These are phyloP conservation scores for Tolypocladium pustulatum DNA, from an alignment of 2,329 filamentous ascomycete species.

Conservation along the genomic window DNA sequence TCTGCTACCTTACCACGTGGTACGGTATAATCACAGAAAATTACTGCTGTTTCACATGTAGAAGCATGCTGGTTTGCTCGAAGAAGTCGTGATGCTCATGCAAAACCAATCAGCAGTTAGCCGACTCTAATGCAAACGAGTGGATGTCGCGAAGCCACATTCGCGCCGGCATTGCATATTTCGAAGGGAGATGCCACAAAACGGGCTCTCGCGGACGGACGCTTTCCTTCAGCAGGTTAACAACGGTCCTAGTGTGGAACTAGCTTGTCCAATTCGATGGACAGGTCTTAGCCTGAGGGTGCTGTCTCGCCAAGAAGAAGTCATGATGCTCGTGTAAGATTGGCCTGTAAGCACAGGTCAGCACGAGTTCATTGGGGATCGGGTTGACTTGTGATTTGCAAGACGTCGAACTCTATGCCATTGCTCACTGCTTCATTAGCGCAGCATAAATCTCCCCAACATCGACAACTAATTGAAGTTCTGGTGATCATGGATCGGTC, in stretches of 20 bases:
- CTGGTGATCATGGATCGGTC: too few relatives aligned
- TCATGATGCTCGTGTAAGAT: constrained; percentile 53
- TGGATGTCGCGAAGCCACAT: constrained; percentile 83
- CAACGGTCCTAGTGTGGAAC: constrained; percentile 73
- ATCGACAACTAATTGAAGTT: constrained; percentile 70
- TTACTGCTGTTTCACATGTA: too few relatives aligned
- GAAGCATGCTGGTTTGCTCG: too few relatives aligned
- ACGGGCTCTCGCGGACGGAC: constrained; percentile 63
- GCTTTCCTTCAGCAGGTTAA: constrained; percentile 78
- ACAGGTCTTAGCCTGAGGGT: constrained; percentile 42
- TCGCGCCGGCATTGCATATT: constrained; percentile 82
- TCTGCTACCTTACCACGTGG: too few relatives aligned
- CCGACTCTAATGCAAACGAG: too few relatives aligned
- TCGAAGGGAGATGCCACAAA: constrained; percentile 58
- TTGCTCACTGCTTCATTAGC: constrained; percentile 49
- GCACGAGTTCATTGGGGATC: too few relatives aligned
- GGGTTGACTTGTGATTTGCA: too few relatives aligned
- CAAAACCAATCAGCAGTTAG: too few relatives aligned
- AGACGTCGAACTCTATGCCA: too few relatives aligned
- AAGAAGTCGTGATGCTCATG: too few relatives aligned
- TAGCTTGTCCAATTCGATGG: neutral
- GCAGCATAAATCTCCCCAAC: constrained; percentile 78
- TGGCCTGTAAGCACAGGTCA: neutral
- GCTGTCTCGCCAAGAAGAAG: constrained; percentile 78
- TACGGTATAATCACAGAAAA: too few relatives aligned